phyloP scores from a whole-genome alignment of 306 rosid genomes.

The Hippophae rhamnoides region DNA sequence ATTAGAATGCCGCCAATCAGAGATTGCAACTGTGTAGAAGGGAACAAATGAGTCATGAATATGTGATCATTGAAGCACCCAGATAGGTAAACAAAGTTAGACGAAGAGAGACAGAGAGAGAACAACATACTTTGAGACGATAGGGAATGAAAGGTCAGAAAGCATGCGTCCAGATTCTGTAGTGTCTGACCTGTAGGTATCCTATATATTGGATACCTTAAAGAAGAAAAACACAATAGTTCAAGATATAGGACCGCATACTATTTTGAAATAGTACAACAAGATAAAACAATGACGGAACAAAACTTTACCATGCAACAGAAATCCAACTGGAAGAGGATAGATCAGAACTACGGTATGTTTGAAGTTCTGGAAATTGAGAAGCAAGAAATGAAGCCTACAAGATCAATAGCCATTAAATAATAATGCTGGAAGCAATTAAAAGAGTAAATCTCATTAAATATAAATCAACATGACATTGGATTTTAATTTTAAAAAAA shows the following conservation, averaged over 20 bases:
- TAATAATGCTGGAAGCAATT: no score
- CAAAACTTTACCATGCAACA: conserved; percentile 46
- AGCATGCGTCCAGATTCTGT: conserved; percentile 38
- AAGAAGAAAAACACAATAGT: conserved; percentile 1
- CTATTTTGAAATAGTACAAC: background rate
- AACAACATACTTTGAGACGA: conserved; percentile 29
- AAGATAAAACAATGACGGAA: background rate
- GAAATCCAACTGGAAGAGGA: conserved; percentile 50
- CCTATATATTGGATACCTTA: conserved; percentile 62
- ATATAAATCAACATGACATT: no score
- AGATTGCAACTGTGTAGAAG: no score
- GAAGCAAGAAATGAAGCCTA: conserved; percentile 43
- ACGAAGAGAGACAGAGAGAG: background rate
- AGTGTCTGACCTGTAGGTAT: conserved; percentile 46
- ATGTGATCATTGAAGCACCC: background rate
- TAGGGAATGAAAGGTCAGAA: conserved; percentile 48
- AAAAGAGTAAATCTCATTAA: no score
- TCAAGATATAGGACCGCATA: conserved; percentile 7
- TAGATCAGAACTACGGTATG: conserved; percentile 43
- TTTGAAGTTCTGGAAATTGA: conserved; percentile 32
- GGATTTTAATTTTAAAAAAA: no score
- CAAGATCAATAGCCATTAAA: conserved; percentile 5
- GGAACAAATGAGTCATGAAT: no score
- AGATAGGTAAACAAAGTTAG: background rate
- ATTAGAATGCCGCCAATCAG: no score